Evolutionary conservation across 1,139 yeast species (phyloP).

Genomic region (Geotrichum reessii): DNA sequence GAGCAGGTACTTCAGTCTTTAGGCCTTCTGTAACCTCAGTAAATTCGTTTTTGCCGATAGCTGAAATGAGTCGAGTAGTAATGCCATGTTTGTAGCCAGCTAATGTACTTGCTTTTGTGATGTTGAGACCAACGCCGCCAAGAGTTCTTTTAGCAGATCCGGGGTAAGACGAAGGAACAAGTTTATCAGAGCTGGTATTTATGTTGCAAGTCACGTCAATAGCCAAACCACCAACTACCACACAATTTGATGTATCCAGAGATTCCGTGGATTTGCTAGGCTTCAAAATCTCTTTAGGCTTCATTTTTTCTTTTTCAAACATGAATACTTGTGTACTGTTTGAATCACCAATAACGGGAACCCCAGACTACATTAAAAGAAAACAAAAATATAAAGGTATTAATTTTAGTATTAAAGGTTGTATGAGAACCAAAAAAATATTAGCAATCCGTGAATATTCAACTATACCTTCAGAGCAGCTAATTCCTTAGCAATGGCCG

Average conservation of each 20-base stretch:
- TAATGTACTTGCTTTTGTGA: conserved; percentile 50
- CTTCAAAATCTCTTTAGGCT: background rate
- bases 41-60: conserved; percentile 54
- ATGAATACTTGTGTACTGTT: background rate
- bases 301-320: background rate
- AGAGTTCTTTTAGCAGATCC: conserved; percentile 52
- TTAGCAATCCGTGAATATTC: background rate
- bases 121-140: conserved; percentile 85
- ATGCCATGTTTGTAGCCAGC: conserved; percentile 23
- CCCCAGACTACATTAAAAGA: conserved; percentile 2
- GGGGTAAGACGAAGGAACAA: conserved; percentile 65
- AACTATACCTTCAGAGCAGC: conserved; percentile 37
- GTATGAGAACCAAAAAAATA: background rate
- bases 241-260: conserved; percentile 20
- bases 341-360: background rate
- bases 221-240: conserved; percentile 73
- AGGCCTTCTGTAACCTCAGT: conserved; percentile 45
- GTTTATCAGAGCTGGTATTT: conserved; percentile 24
- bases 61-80: conserved; percentile 48
- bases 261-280: background rate
- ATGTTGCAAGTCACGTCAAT: conserved; percentile 55
- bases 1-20: conserved; percentile 29
- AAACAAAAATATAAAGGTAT: background rate
- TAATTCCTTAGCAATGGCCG: conserved; percentile 58
- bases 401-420: conserved; percentile 6